Conservation (phyloP, 1,139 yeast genomes). For the Blastobotrys ciferrii region DNA sequence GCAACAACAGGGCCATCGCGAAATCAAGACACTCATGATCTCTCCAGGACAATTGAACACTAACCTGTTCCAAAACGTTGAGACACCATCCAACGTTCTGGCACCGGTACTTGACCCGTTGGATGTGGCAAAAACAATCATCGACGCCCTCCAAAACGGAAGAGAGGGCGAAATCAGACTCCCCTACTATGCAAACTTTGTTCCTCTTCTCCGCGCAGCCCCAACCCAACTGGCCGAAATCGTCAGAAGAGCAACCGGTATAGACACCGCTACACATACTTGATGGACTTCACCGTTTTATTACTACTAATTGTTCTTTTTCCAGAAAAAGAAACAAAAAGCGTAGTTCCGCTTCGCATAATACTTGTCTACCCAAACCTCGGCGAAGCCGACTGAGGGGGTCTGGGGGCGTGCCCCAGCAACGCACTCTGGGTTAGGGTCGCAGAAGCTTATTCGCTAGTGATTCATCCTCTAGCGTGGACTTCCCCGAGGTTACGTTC, state of each 20-base stretch:
- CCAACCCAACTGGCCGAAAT: slow-evolving; percentile 70
- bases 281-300: no score
- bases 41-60: slow-evolving; percentile 88
- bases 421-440: no score
- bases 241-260: slow-evolving; percentile 56
- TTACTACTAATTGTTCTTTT: no score
- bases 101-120: slow-evolving; percentile 81
- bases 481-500: no score
- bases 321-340: no score
- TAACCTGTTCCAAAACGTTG: slow-evolving; percentile 63
- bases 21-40: slow-evolving; percentile 60
- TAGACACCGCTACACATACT: slow-evolving; percentile 43
- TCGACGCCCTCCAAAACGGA: slow-evolving; percentile 59
- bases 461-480: no score
- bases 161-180: slow-evolving; percentile 63
- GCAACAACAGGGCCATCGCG: slow-evolving; percentile 4
- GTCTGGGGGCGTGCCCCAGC: no score
- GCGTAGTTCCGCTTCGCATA: no score
- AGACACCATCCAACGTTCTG: slow-evolving; percentile 65
- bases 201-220: slow-evolving; percentile 67
- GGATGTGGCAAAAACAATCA: slow-evolving; percentile 58
- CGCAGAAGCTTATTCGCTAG: no score
- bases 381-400: no score
- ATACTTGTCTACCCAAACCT: no score
- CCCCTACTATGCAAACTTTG: slow-evolving; percentile 71